phyloP scores from a whole-genome alignment of 1,284 basidiomycete species.

The Ceratobasidium sp. region DNA sequence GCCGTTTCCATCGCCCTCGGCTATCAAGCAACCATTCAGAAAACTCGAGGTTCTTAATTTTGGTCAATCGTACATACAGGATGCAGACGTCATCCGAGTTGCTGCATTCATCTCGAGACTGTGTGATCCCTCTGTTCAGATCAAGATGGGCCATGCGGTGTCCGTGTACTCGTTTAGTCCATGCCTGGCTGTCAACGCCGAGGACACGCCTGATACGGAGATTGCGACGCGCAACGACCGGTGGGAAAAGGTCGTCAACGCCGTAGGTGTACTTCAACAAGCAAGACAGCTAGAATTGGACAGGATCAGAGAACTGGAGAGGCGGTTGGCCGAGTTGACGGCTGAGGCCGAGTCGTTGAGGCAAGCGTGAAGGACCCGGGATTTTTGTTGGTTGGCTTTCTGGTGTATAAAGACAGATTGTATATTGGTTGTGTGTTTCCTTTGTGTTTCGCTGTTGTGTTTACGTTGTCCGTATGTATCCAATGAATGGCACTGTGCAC shows the following conservation, averaged over 20 bases:
- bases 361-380: neutral
- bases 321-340: slow-evolving; percentile 20
- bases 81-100: slow-evolving; percentile 21
- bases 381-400: neutral
- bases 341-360: slow-evolving; percentile 14
- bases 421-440: neutral
- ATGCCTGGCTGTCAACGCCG: slow-evolving; percentile 22
- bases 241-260: slow-evolving; percentile 32
- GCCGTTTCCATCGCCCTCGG: slow-evolving; percentile 11
- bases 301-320: slow-evolving; percentile 27
- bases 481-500: slow-evolving; percentile 9
- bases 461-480: slow-evolving; percentile 24
- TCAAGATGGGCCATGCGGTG: slow-evolving; percentile 35
- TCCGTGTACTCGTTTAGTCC: slow-evolving; percentile 34
- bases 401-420: slow-evolving; percentile 12
- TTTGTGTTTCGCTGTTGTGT: slow-evolving; percentile 17
- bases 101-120: slow-evolving; percentile 30
- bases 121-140: slow-evolving; percentile 28
- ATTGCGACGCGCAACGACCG: slow-evolving; percentile 36
- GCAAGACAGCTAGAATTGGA: slow-evolving; percentile 33
- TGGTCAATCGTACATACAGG: slow-evolving; percentile 35
- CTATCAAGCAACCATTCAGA: slow-evolving; percentile 16
- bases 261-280: slow-evolving; percentile 16
- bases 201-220: slow-evolving; percentile 36
- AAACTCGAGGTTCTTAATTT: slow-evolving; percentile 34